Percentiles rank a stretch among this genome's conserved stretches.
Conservation (phyloP, 345 rosid species). For the Nasturtium officinale region DNA sequence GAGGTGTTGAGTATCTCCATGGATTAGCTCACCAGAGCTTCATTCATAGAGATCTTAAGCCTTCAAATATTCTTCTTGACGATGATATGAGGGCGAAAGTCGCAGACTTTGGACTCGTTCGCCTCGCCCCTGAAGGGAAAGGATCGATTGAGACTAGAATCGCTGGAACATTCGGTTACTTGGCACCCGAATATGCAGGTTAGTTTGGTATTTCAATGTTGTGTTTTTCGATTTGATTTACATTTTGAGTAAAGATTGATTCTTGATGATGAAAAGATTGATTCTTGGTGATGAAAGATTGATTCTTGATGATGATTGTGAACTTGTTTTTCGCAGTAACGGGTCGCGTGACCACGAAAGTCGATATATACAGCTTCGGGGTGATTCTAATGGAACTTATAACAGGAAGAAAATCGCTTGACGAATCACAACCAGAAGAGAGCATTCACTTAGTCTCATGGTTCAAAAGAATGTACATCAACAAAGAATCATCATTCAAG, state of each 20-base stretch:
- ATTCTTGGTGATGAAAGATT: background rate
- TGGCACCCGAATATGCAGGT: slow-evolving; percentile 97
- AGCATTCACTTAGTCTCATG: slow-evolving; percentile 85
- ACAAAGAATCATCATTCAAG: slow-evolving; percentile 62
- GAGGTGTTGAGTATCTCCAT: slow-evolving; percentile 95
- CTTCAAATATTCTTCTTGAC: slow-evolving; percentile 87
- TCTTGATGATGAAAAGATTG: too few species aligned
- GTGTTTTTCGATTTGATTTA: background rate
- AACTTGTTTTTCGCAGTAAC: slow-evolving; percentile 59
- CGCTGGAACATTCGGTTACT: slow-evolving; percentile 94
- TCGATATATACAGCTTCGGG: slow-evolving; percentile 85
- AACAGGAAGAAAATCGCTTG: slow-evolving; percentile 90
- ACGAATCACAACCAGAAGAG: slow-evolving; percentile 87
- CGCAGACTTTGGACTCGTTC: slow-evolving; percentile 88
- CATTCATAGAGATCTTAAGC: slow-evolving; percentile 87
- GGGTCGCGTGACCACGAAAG: slow-evolving; percentile 93
- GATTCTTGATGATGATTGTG: slow-evolving; percentile 16
- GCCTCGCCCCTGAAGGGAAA: slow-evolving; percentile 90
- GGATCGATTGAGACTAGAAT: slow-evolving; percentile 80
- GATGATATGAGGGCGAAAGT: slow-evolving; percentile 94
- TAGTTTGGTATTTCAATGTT: slow-evolving; percentile 3
- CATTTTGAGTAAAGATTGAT: background rate
- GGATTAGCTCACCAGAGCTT: slow-evolving; percentile 89
- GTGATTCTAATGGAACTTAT: slow-evolving; percentile 92
- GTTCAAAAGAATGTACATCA: slow-evolving; percentile 70